Conservation (phyloP, 2,329 filamentous ascomycete genomes). For the Monilinia aucupariae region DNA sequence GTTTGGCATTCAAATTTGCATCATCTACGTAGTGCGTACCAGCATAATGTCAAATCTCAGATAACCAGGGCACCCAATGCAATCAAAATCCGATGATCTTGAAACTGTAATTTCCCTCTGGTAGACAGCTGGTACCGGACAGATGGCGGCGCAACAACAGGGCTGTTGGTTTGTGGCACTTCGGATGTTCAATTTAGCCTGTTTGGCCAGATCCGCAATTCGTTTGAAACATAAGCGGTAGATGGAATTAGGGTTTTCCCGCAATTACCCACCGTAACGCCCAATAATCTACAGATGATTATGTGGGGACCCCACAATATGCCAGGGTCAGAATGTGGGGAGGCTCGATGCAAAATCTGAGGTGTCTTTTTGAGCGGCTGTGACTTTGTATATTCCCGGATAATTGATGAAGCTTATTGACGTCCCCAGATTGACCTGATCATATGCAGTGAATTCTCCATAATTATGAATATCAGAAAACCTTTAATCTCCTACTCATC, state of each 20-base stretch:
- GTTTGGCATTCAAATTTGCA: not conserved
- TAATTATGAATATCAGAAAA: not conserved
- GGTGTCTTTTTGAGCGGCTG: not conserved
- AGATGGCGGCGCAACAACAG: not conserved
- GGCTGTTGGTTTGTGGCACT: not conserved
- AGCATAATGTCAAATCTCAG: not conserved
- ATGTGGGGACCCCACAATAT: slow-evolving; percentile 15
- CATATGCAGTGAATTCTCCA: not conserved
- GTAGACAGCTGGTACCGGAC: not conserved
- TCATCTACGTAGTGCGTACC: not conserved
- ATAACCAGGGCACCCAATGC: not conserved
- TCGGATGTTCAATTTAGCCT: slow-evolving; percentile 10
- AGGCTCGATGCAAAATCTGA: slow-evolving; percentile 5
- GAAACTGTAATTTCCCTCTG: not conserved
- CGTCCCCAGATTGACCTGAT: slow-evolving; percentile 5
- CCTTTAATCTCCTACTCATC: not conserved
- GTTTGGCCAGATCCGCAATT: not conserved
- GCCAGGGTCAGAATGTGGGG: not conserved
- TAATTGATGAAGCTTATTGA: slow-evolving; percentile 10
- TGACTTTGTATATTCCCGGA: not conserved
- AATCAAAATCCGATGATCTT: not conserved
- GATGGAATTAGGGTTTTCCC: slow-evolving; percentile 24
- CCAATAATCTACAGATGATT: not conserved
- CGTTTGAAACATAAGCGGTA: slow-evolving; percentile 6
- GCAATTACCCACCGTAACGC: slow-evolving; percentile 14